Evolutionary conservation across 2,329 filamentous ascomycete species (phyloP).

Genomic region (Tetracladium maxilliforme): DNA sequence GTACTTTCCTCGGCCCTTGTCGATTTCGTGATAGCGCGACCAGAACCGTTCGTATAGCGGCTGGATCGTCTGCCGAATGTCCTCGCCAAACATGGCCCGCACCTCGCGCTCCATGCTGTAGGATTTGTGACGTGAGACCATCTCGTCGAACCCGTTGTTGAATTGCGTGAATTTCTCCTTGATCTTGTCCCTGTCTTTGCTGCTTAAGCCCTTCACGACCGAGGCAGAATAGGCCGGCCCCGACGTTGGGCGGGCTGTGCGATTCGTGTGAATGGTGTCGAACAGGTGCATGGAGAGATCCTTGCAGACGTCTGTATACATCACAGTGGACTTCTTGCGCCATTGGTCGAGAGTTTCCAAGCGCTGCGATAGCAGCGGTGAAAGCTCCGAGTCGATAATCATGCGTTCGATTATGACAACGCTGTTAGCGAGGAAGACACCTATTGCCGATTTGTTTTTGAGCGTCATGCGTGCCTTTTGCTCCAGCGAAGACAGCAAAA

Average conservation of each 20-base stretch:
- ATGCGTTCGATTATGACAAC: conserved; percentile 73
- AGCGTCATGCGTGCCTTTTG: conserved; percentile 57
- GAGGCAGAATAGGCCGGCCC: conserved; percentile 67
- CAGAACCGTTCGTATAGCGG: conserved; percentile 91
- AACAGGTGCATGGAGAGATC: conserved; percentile 75
- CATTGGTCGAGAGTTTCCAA: conserved; percentile 61
- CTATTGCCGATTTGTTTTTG: conserved; percentile 64
- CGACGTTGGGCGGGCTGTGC: conserved; percentile 53
- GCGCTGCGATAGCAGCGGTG: conserved; percentile 51
- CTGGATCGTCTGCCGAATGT: conserved; percentile 84
- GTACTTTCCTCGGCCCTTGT: conserved; percentile 96
- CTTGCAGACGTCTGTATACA: conserved; percentile 79
- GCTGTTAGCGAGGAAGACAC: conserved; percentile 84
- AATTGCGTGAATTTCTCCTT: conserved; percentile 93
- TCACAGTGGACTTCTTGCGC: conserved; percentile 71
- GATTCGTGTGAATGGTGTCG: conserved; percentile 84
- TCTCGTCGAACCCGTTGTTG: conserved; percentile 80
- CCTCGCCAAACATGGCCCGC: conserved; percentile 60
- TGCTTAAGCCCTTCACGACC: conserved; percentile 68
- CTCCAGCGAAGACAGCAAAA: conserved; percentile 61
- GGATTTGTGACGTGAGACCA: conserved; percentile 67
- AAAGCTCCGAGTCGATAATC: conserved; percentile 58
- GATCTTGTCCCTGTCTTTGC: conserved; percentile 90
- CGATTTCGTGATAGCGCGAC: conserved; percentile 93
- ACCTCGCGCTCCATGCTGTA: conserved; percentile 89